Percentiles rank a stretch among this genome's conserved stretches.
Conservation (phyloP, 2,329 filamentous ascomycete genomes). For the Colletotrichum somersetense region DNA sequence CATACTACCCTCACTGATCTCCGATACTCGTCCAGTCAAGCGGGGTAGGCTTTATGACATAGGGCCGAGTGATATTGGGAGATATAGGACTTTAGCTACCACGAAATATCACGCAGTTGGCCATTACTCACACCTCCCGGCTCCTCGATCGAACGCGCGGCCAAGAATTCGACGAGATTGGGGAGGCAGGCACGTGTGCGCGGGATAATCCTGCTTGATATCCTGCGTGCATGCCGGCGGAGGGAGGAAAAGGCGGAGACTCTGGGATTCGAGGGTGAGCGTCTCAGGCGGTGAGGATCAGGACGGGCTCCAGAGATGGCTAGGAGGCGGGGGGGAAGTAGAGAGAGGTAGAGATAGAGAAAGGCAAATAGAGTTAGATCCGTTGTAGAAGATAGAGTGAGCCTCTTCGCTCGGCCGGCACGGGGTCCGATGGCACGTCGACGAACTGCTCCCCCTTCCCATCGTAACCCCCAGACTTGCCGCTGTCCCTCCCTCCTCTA, state of each 20-base stretch:
- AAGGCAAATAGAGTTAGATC: background rate
- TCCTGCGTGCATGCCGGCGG: background rate
- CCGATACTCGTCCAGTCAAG: no score
- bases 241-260: background rate
- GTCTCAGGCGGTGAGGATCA: background rate
- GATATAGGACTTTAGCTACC: background rate
- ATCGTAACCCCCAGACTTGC: background rate
- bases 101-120: background rate
- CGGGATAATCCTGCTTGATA: background rate
- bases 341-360: background rate
- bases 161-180: background rate
- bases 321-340: background rate
- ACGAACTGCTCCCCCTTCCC: background rate
- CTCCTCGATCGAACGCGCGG: background rate
- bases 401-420: background rate
- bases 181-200: background rate
- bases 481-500: background rate
- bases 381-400: background rate
- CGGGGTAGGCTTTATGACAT: background rate
- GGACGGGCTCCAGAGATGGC: background rate
- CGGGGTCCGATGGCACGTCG: background rate
- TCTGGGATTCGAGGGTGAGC: background rate
- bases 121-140: no score
- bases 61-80: background rate
- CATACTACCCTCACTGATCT: background rate